phyloP scores from a whole-genome alignment of 495 filamentous ascomycete species.

The Arthonia radiata region DNA sequence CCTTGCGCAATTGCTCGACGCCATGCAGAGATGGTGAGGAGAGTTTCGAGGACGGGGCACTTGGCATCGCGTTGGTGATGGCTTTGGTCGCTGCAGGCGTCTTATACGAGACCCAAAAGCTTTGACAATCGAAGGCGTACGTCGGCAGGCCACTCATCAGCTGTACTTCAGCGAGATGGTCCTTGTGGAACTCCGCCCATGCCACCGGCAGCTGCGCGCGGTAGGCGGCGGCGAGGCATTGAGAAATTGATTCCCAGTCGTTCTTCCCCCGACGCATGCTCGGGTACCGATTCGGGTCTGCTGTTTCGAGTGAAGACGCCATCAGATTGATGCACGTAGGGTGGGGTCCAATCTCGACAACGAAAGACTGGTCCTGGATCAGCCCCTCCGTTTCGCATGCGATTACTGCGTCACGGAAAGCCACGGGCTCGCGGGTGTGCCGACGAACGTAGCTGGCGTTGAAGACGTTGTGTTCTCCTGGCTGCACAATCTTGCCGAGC shows the following conservation, averaged over 20 bases:
- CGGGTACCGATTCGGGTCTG: constrained; percentile 1
- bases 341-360: no score
- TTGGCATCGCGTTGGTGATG: no score
- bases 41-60: constrained; percentile 1
- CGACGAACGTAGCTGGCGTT: not conserved
- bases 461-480: not conserved
- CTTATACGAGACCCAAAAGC: constrained; percentile 2
- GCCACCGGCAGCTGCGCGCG: not conserved
- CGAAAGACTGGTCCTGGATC: no score
- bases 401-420: not conserved
- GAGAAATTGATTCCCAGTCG: not conserved
- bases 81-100: no score
- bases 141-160: constrained; percentile 2
- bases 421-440: not conserved
- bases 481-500: constrained; percentile 30
- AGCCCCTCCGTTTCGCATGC: no score
- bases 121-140: constrained; percentile 2
- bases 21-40: constrained; percentile 4
- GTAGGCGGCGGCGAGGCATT: not conserved
- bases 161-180: constrained; percentile 3
- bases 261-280: not conserved
- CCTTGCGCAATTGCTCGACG: constrained; percentile 2
- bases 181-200: constrained; percentile 5
- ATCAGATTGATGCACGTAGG: no score
- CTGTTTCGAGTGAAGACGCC: constrained; percentile 2